Conservation (phyloP, 139 green algal genomes). For the Chlorella sp. region DNA sequence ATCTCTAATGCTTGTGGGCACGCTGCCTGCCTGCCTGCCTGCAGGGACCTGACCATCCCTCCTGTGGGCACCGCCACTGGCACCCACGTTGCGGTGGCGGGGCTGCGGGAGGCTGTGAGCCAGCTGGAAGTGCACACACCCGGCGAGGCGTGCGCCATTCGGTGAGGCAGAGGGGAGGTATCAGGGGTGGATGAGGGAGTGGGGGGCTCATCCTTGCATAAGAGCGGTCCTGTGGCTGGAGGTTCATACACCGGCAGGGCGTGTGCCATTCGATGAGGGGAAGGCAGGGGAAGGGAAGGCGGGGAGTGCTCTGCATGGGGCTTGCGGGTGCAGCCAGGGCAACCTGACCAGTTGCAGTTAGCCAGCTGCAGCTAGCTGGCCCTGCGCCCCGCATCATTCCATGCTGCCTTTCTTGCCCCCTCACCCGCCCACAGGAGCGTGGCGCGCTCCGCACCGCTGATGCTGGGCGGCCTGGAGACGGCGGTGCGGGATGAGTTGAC, state of each 20-base stretch:
- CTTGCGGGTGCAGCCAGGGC: neutral
- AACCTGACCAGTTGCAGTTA: neutral
- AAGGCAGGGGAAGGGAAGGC: neutral
- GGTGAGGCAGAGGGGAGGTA: no score
- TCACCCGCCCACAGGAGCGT: neutral
- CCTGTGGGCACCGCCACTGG: slow-evolving; percentile 60
- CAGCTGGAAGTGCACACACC: slow-evolving; percentile 74
- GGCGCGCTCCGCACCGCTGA: neutral
- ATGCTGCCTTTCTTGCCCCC: neutral
- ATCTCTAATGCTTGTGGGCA: no score
- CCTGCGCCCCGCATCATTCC: neutral
- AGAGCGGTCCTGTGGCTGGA: no score
- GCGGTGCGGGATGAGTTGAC: slow-evolving; percentile 66
- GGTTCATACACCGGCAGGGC: slow-evolving; percentile 66
- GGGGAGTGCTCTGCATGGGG: no score
- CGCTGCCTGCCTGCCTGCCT: neutral
- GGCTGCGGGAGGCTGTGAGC: slow-evolving; percentile 76
- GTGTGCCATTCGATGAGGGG: slow-evolving; percentile 38
- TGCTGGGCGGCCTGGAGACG: slow-evolving; percentile 14
- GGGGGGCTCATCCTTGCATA: no score
- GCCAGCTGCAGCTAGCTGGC: neutral
- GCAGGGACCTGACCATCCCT: slow-evolving; percentile 66
- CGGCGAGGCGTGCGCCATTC: slow-evolving; percentile 57
- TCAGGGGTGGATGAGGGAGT: no score
- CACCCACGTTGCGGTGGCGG: slow-evolving; percentile 39